These are phyloP conservation scores for Eucalyptus paniculata DNA, from an alignment of 345 rosid species.

Conservation along the genomic window DNA sequence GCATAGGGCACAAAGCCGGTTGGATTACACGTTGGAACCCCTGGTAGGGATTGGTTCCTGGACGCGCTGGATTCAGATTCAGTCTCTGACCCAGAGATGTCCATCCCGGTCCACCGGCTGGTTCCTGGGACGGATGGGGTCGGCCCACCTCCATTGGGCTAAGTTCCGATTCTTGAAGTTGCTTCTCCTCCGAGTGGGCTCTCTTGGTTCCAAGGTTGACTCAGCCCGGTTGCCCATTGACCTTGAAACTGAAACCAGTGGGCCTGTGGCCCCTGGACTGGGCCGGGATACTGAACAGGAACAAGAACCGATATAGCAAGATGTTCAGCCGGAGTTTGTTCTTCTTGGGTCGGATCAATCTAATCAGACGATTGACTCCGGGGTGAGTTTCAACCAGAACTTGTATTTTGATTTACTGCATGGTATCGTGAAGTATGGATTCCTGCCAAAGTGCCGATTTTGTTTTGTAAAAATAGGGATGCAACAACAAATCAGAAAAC, in stretches of 20 bases:
- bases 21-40: neutral
- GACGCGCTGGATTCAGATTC: rapidly evolving
- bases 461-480: neutral
- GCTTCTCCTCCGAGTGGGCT: neutral
- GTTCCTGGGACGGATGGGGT: neutral
- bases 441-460: neutral
- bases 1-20: neutral
- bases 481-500: neutral
- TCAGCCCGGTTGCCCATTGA: neutral
- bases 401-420: neutral
- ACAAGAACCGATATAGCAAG: neutral
- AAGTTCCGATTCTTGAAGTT: neutral
- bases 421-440: neutral
- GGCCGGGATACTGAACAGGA: neutral
- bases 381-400: neutral
- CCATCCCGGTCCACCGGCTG: neutral
- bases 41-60: rapidly evolving
- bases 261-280: neutral
- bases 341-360: neutral
- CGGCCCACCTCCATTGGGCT: neutral
- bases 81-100: neutral
- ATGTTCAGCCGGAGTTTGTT: neutral
- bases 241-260: neutral
- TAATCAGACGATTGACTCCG: neutral
- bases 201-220: neutral